Percentiles rank a stretch among this genome's conserved stretches.
Conservation (phyloP, 371 early-diverging fungal genomes). For the Batkoa obscura region DNA sequence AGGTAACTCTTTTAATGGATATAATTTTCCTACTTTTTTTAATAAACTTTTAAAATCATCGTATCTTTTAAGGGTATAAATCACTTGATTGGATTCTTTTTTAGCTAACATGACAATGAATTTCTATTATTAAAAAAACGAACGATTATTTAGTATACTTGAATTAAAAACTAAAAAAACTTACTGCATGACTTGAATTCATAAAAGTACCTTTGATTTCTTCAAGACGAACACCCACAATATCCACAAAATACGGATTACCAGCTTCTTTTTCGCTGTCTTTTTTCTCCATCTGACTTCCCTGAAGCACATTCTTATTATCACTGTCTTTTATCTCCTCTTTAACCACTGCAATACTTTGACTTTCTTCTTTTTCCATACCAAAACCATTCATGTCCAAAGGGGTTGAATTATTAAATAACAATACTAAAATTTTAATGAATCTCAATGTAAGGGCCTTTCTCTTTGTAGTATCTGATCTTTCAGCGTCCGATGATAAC, state of each 20-base stretch:
- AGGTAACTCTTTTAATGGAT: conserved; percentile 12
- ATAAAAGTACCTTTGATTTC: neutral
- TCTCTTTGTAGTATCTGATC: conserved; percentile 1
- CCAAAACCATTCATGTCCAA: too few relatives aligned
- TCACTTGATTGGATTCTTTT: neutral
- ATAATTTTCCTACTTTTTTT: conserved; percentile 6
- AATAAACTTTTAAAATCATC: neutral
- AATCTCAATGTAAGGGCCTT: neutral
- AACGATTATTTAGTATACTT: too few relatives aligned
- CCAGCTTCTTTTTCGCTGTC: neutral
- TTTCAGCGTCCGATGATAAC: neutral
- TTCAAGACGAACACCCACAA: conserved; percentile 3
- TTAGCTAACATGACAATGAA: neutral
- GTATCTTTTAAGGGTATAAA: neutral
- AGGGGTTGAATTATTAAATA: conserved; percentile 3
- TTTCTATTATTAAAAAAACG: neutral
- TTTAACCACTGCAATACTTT: too few relatives aligned
- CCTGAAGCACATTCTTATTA: too few relatives aligned
- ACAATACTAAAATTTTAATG: neutral
- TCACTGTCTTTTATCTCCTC: too few relatives aligned
- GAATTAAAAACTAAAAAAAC: neutral
- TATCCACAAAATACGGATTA: neutral
- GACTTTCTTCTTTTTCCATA: too few relatives aligned
- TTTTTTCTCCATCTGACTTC: too few relatives aligned
- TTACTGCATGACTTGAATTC: neutral